These are phyloP conservation scores for Tricholoma matsutake DNA, from an alignment of 768 basidiomycete genomes.

Conservation along the genomic window DNA sequence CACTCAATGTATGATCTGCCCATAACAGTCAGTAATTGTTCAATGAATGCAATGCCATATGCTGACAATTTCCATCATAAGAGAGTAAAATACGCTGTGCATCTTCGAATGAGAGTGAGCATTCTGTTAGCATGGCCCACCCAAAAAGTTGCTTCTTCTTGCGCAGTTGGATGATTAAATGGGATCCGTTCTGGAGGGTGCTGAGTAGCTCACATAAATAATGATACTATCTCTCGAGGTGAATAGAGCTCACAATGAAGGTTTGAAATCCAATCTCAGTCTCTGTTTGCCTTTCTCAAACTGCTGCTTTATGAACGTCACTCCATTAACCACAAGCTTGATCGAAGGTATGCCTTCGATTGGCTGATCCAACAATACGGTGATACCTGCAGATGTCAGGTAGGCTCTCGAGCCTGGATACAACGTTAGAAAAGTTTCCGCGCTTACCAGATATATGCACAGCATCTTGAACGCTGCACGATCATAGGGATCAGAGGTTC, in stretches of 20 bases:
- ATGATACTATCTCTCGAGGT: not conserved
- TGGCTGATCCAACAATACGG: too few species aligned
- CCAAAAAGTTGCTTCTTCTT: not conserved
- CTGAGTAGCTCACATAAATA: not conserved
- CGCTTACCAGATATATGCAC: too few species aligned
- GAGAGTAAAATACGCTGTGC: not conserved
- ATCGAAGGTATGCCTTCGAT: too few species aligned
- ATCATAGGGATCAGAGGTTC: too few species aligned
- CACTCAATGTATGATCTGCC: not conserved
- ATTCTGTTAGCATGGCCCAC: not conserved
- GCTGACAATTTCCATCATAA: not conserved
- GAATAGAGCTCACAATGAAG: not conserved
- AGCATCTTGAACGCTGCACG: too few species aligned
- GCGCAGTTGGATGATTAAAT: not conserved
- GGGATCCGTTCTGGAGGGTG: not conserved
- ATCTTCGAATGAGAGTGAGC: not conserved
- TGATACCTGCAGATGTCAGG: too few species aligned
- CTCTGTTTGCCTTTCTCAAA: not conserved
- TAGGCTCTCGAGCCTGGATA: too few species aligned
- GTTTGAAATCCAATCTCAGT: constrained; percentile 11
- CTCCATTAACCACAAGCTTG: too few species aligned
- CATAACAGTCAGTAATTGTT: not conserved
- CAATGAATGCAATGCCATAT: not conserved
- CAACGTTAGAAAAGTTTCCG: too few species aligned
- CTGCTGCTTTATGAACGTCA: not conserved